A percentile compares a stretch with the other conserved stretches of the same genome.
These are phyloP conservation scores for Rhizopogon vinicolor DNA, from an alignment of 768 basidiomycete genomes.

Conservation along the genomic window DNA sequence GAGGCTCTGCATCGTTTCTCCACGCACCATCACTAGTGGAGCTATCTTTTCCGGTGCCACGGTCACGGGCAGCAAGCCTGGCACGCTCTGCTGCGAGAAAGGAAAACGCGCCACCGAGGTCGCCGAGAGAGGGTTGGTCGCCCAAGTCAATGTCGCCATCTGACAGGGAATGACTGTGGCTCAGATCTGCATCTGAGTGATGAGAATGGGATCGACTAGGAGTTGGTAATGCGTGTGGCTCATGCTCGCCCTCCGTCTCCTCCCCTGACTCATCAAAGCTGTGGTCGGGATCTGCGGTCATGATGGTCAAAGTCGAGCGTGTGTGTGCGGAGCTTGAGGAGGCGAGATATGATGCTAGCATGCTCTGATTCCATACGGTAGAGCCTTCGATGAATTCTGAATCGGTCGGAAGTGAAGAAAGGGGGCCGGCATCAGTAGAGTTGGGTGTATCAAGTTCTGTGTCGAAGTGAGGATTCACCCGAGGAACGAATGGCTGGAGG, in stretches of 20 bases:
- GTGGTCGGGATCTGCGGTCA: conserved; percentile 4
- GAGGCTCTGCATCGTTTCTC: conserved; percentile 36
- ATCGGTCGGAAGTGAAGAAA: conserved; percentile 21
- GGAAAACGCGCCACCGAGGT: conserved; percentile 67
- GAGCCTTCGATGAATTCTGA: conserved; percentile 45
- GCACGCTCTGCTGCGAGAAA: conserved; percentile 72
- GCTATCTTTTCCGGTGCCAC: conserved; percentile 22
- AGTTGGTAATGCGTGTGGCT: conserved; percentile 20
- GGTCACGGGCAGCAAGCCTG: conserved; percentile 40
- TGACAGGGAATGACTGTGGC: conserved; percentile 1
- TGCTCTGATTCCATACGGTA: conserved; percentile 61
- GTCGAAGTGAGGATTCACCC: conserved; percentile 14
- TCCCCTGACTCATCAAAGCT: conserved; percentile 20
- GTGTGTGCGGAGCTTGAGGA: conserved; percentile 20
- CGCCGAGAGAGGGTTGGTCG: conserved; percentile 63
- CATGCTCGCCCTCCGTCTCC: conserved; percentile 35
- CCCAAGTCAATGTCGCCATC: conserved; percentile 22
- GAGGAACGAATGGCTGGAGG: conserved; percentile 42
- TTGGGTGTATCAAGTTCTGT: conserved; percentile 17
- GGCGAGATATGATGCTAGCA: conserved; percentile 54
- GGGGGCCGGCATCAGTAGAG: conserved; percentile 23
- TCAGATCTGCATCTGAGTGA: neutral
- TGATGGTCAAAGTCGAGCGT: neutral
- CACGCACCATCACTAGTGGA: conserved; percentile 34
- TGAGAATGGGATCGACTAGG: conserved; percentile 9